These are phyloP conservation scores for Xylaria sp. DNA, from an alignment of 2,329 filamentous ascomycete species.

Conservation along the genomic window DNA sequence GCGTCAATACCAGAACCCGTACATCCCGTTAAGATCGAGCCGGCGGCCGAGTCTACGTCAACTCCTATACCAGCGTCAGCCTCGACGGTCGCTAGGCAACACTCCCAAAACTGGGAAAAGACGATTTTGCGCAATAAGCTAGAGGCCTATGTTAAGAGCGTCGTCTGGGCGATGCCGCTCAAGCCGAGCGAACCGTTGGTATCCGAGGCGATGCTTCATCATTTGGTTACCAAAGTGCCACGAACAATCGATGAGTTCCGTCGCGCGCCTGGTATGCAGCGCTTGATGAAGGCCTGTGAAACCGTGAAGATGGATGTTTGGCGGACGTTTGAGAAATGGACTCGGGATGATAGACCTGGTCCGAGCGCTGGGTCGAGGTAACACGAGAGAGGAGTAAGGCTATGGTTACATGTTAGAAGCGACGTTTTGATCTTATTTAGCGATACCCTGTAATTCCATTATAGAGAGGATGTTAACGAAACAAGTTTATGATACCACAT, in stretches of 20 bases:
- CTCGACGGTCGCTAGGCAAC: background rate
- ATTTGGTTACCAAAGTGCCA: constrained; percentile 19
- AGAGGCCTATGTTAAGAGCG: constrained; percentile 28
- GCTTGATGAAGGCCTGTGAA: constrained; percentile 18
- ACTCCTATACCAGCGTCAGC: background rate
- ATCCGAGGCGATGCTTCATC: constrained; percentile 17
- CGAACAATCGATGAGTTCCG: constrained; percentile 25
- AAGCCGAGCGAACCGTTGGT: constrained; percentile 20
- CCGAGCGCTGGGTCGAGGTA: background rate
- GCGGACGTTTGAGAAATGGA: constrained; percentile 30
- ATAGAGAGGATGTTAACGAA: background rate
- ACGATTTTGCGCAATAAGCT: constrained; percentile 27
- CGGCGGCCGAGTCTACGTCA: background rate
- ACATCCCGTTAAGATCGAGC: background rate
- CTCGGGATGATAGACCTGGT: background rate
- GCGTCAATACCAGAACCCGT: background rate
- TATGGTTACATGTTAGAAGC: background rate
- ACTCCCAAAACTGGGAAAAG: background rate
- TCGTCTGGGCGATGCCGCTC: constrained; percentile 21
- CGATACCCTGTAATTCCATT: background rate
- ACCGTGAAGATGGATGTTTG: constrained; percentile 25
- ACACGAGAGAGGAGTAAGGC: background rate
- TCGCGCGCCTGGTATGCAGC: constrained; percentile 15
- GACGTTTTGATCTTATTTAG: background rate
- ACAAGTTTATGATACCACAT: background rate